Conservation (phyloP, 768 basidiomycete genomes). For the Rhodotorula taiwanensis region DNA sequence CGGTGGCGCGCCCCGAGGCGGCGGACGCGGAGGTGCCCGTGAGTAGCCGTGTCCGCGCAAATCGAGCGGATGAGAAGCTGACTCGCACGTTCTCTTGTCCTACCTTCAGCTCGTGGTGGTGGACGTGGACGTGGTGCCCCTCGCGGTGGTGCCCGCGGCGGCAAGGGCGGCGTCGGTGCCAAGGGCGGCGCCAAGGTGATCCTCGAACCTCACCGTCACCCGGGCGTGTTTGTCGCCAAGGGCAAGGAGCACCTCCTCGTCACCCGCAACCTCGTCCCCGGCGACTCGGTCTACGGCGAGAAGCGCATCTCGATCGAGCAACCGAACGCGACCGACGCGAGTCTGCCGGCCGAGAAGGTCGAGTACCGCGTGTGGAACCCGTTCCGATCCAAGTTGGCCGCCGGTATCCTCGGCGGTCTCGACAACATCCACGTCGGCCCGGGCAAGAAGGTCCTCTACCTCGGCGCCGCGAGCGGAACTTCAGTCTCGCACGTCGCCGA, state of each 20-base stretch:
- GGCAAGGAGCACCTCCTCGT: slow-evolving; percentile 96
- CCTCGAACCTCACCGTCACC: slow-evolving; percentile 89
- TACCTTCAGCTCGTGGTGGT: slow-evolving; percentile 1
- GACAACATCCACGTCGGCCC: slow-evolving; percentile 88
- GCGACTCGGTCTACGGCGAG: slow-evolving; percentile 96
- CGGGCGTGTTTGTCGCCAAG: slow-evolving; percentile 86
- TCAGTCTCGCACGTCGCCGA: slow-evolving; percentile 98
- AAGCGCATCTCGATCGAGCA: slow-evolving; percentile 85
- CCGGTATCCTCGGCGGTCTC: slow-evolving; percentile 90
- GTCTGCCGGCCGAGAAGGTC: slow-evolving; percentile 59
- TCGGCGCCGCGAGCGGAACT: slow-evolving; percentile 95
- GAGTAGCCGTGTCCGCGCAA: too few relatives aligned
- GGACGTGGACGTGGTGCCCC: slow-evolving; percentile 40
- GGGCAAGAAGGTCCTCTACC: slow-evolving; percentile 91
- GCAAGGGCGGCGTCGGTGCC: slow-evolving; percentile 64
- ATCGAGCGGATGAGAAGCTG: too few relatives aligned
- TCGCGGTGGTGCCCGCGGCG: slow-evolving; percentile 47
- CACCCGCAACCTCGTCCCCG: slow-evolving; percentile 95
- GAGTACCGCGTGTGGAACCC: slow-evolving; percentile 99
- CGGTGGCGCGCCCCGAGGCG: neutral
- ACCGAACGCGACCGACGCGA: slow-evolving; percentile 44
- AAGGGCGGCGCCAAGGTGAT: slow-evolving; percentile 81
- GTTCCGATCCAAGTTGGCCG: slow-evolving; percentile 92
- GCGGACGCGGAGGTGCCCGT: neutral
- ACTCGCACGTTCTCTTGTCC: too few relatives aligned